Evolutionary conservation across 2,329 filamentous ascomycete genomes (phyloP).

Genomic region (Botrytis cinerea): DNA sequence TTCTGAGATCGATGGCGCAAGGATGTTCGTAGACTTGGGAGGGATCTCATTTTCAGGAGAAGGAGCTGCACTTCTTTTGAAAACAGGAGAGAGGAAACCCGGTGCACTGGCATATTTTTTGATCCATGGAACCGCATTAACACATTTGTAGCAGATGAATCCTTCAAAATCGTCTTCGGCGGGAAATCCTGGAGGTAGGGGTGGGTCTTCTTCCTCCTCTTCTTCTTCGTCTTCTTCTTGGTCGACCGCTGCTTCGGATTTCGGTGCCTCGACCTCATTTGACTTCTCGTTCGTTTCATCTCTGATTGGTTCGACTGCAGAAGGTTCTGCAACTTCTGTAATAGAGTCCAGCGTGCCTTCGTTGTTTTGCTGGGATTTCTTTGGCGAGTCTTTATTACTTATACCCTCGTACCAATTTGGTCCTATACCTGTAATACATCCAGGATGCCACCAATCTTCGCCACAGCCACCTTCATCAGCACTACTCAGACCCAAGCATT

Average conservation of each 20-base stretch:
- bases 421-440: slow-evolving; percentile 81
- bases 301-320: slow-evolving; percentile 31
- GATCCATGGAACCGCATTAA: slow-evolving; percentile 87
- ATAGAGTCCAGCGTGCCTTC: slow-evolving; percentile 50
- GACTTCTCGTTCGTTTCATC: slow-evolving; percentile 29
- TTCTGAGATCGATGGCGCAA: slow-evolving; percentile 26
- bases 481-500: slow-evolving; percentile 84
- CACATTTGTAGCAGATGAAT: slow-evolving; percentile 92
- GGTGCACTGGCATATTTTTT: slow-evolving; percentile 78
- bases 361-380: slow-evolving; percentile 39
- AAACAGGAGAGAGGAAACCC: slow-evolving; percentile 78
- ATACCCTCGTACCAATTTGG: slow-evolving; percentile 67
- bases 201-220: slow-evolving; percentile 62
- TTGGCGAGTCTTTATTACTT: slow-evolving; percentile 43
- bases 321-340: slow-evolving; percentile 49
- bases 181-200: slow-evolving; percentile 83
- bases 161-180: slow-evolving; percentile 85
- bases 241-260: slow-evolving; percentile 36
- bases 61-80: slow-evolving; percentile 45
- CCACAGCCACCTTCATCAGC: slow-evolving; percentile 84
- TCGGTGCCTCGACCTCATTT: slow-evolving; percentile 20
- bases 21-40: slow-evolving; percentile 32
- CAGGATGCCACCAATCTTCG: slow-evolving; percentile 97
- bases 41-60: slow-evolving; percentile 39
- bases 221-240: slow-evolving; percentile 46